phyloP scores from a whole-genome alignment of 2,329 filamentous ascomycete species.

The Botrytis aclada region DNA sequence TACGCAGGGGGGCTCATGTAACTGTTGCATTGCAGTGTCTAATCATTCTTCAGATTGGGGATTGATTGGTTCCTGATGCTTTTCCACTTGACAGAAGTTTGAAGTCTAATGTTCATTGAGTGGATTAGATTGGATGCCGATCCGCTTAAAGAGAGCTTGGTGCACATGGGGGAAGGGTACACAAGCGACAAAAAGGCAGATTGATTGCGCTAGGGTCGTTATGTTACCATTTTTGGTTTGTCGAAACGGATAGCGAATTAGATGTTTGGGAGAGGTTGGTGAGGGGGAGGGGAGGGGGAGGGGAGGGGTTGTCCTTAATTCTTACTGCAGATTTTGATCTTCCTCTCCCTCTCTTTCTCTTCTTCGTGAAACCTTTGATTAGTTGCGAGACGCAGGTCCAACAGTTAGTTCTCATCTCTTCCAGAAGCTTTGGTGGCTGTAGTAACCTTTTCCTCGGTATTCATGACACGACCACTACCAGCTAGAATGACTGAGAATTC shows the following conservation, averaged over 20 bases:
- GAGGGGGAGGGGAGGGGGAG: too few species aligned
- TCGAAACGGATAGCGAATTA: neutral
- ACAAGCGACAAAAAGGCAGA: neutral
- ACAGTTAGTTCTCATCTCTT: neutral
- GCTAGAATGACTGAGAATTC: neutral
- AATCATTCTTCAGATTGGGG: neutral
- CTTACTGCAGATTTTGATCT: neutral
- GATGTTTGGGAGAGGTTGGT: neutral
- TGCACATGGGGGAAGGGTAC: neutral
- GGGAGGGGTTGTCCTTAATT: neutral
- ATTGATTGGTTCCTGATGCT: slow-evolving; percentile 1
- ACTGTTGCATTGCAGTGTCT: slow-evolving; percentile 17
- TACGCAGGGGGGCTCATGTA: slow-evolving; percentile 13
- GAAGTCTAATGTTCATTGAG: neutral
- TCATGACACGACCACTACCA: neutral
- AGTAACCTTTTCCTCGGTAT: neutral
- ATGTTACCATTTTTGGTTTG: neutral
- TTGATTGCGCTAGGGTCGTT: neutral
- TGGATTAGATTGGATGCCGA: slow-evolving; percentile 1
- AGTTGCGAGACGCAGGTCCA: neutral
- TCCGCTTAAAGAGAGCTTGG: slow-evolving; percentile 5
- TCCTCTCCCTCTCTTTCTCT: neutral
- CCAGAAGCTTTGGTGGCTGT: neutral
- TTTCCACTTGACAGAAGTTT: neutral
- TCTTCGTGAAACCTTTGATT: neutral